These are phyloP conservation scores for Wickerhamiella bombiphila DNA, from an alignment of 805 yeast species.

Conservation along the genomic window DNA sequence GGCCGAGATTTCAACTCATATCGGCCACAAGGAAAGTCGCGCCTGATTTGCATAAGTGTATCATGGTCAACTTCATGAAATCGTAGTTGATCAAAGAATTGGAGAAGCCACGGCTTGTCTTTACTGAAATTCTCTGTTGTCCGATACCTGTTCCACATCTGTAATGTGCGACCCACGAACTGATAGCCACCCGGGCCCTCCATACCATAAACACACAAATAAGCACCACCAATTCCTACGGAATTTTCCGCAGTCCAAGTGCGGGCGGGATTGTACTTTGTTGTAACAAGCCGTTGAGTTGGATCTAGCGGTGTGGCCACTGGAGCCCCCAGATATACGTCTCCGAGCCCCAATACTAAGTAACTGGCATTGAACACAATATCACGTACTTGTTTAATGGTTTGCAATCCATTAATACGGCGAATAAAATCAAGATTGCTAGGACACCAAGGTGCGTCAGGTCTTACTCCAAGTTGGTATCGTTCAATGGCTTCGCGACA, in stretches of 20 bases:
- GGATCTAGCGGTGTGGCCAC: conserved; percentile 97
- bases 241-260: conserved; percentile 91
- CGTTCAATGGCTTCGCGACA: conserved; percentile 79
- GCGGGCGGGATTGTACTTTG: conserved; percentile 90
- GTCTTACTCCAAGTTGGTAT: conserved; percentile 80
- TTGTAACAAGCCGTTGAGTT: conserved; percentile 76
- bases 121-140: conserved; percentile 25
- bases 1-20: conserved; percentile 62
- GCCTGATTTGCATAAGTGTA: conserved; percentile 56
- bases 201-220: conserved; percentile 96
- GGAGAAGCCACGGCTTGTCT: conserved; percentile 68
- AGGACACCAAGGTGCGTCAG: conserved; percentile 93
- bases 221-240: conserved; percentile 95
- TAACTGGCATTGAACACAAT: conserved; percentile 78
- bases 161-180: conserved; percentile 86
- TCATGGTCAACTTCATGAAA: conserved; percentile 84
- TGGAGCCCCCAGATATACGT: conserved; percentile 93
- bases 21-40: conserved; percentile 65
- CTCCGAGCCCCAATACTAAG: conserved; percentile 87
- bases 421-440: conserved; percentile 92
- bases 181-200: conserved; percentile 97
- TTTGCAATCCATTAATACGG: conserved; percentile 58
- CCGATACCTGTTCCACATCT: conserved; percentile 88
- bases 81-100: conserved; percentile 86
- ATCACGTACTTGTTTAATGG: conserved; percentile 57